A percentile compares a stretch with the other conserved stretches of the same genome.
Evolutionary conservation across 495 filamentous ascomycete species (phyloP).

Genomic region (Penicillium manginii): DNA sequence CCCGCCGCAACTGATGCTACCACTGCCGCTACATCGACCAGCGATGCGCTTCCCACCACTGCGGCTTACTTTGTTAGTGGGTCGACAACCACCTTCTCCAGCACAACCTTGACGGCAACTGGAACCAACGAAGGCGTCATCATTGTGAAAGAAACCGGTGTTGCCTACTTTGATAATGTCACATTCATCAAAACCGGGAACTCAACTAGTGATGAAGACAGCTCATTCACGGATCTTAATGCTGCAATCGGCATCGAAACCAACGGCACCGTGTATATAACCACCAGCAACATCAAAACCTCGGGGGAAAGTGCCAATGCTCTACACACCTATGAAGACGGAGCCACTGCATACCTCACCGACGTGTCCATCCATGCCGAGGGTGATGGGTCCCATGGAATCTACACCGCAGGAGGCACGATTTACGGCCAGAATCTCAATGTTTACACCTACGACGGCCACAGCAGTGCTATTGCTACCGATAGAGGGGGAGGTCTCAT

Average conservation of each 20-base stretch:
- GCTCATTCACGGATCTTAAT: slow-evolving; percentile 6
- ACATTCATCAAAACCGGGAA: slow-evolving; percentile 7
- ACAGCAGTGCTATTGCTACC: slow-evolving; percentile 6
- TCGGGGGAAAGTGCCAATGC: not conserved
- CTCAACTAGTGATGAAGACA: not conserved
- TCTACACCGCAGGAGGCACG: slow-evolving; percentile 2
- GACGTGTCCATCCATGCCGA: not conserved
- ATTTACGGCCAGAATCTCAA: slow-evolving; percentile 4
- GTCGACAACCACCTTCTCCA: slow-evolving; percentile 3
- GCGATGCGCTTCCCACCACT: slow-evolving; percentile 1
- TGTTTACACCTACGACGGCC: not conserved
- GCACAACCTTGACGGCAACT: slow-evolving; percentile 3
- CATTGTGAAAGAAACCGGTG: slow-evolving; percentile 9
- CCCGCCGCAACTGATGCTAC: not conserved
- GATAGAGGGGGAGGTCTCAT: slow-evolving; percentile 6
- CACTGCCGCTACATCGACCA: too few relatives aligned
- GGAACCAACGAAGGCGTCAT: slow-evolving; percentile 7
- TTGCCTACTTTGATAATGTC: slow-evolving; percentile 5
- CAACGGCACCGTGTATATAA: slow-evolving; percentile 4
- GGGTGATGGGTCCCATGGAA: slow-evolving; percentile 3
- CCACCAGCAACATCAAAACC: slow-evolving; percentile 4
- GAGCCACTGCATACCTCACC: not conserved
- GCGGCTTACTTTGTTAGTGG: slow-evolving; percentile 8
- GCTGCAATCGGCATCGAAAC: slow-evolving; percentile 10
- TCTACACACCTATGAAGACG: slow-evolving; percentile 8